A percentile compares a stretch with the other conserved stretches of the same genome.
These are phyloP conservation scores for Massariosphaeria phaeospora DNA, from an alignment of 495 filamentous ascomycete species.

Conservation along the genomic window DNA sequence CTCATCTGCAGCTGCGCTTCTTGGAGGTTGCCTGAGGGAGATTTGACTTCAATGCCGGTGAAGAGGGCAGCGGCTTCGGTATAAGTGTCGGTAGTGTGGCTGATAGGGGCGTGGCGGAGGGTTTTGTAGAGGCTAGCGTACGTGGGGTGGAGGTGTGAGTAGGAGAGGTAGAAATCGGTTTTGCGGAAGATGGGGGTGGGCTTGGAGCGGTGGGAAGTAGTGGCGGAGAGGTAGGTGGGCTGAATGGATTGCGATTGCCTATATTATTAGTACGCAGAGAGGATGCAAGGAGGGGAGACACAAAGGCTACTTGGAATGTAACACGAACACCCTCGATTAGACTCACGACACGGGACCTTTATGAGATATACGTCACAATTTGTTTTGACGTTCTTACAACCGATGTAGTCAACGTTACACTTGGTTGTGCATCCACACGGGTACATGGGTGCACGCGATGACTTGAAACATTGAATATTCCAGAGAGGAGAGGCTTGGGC, in stretches of 20 bases:
- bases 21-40: constrained; percentile 6
- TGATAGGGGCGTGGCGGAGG: neutral
- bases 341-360: too few relatives aligned
- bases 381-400: too few relatives aligned
- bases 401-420: too few relatives aligned
- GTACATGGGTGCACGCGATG: too few relatives aligned
- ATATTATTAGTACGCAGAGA: too few relatives aligned
- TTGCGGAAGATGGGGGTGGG: constrained; percentile 12
- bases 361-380: too few relatives aligned
- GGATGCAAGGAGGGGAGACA: too few relatives aligned
- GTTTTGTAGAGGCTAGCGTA: constrained; percentile 8
- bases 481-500: too few relatives aligned
- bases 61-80: constrained; percentile 15
- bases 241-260: constrained; percentile 22
- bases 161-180: constrained; percentile 23
- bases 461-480: too few relatives aligned
- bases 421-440: too few relatives aligned
- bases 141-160: constrained; percentile 12
- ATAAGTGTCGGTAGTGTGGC: constrained; percentile 16
- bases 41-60: constrained; percentile 25
- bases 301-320: too few relatives aligned
- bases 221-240: constrained; percentile 6
- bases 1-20: constrained; percentile 25
- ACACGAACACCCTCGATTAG: too few relatives aligned
- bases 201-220: constrained; percentile 1